phyloP scores from a whole-genome alignment of 306 rosid species.

The Corylus americana region DNA sequence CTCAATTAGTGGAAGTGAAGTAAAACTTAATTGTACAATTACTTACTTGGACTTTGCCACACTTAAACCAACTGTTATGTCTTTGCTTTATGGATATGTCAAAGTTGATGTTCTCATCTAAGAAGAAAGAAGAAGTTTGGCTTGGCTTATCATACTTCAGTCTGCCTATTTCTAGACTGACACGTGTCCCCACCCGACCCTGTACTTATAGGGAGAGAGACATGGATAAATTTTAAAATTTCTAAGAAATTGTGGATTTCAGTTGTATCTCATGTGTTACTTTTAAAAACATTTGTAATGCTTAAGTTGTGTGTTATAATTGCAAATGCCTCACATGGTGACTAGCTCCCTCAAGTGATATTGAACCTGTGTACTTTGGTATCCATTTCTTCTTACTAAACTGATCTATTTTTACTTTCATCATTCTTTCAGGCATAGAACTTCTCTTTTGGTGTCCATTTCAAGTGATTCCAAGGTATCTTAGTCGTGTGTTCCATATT shows the following conservation, averaged over 20 bases:
- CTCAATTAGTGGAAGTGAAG: no score
- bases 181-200: no score
- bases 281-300: background rate
- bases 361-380: background rate
- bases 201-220: background rate
- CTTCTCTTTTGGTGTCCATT: constrained; percentile 73
- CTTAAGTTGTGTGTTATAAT: background rate
- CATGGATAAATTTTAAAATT: background rate
- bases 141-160: background rate
- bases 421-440: constrained; percentile 60
- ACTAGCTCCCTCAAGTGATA: background rate
- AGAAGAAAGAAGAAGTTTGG: background rate
- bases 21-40: no score
- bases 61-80: no score
- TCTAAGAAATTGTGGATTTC: background rate
- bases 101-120: background rate
- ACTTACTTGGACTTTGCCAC: no score
- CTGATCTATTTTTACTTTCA: constrained; percentile 29
- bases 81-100: no score
- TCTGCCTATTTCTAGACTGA: background rate
- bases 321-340: background rate
- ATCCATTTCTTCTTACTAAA: constrained; percentile 19
- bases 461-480: constrained; percentile 83
- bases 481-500: background rate
- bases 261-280: background rate